Evolutionary conservation across 192 early-diverging fungal species (phyloP).

Genomic region (Dimargaris cristalligena): DNA sequence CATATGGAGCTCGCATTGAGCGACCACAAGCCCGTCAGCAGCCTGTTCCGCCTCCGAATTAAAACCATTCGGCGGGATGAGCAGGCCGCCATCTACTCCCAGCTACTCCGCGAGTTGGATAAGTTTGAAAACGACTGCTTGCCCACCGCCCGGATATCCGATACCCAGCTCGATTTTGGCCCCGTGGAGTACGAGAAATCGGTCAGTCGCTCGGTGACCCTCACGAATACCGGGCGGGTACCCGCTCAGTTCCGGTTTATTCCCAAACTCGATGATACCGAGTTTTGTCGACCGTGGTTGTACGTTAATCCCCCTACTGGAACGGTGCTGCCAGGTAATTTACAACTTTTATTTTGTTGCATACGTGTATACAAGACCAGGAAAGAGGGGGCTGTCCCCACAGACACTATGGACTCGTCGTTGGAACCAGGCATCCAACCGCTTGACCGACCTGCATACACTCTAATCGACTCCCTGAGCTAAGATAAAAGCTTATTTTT

Average conservation of each 20-base stretch:
- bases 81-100: constrained; percentile 34
- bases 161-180: constrained; percentile 52
- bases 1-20: constrained; percentile 48
- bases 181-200: constrained; percentile 34
- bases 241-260: constrained; percentile 57
- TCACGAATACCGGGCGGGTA: constrained; percentile 64
- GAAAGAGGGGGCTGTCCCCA: too few species aligned
- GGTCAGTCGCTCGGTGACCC: constrained; percentile 29
- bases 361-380: too few species aligned
- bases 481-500: too few species aligned
- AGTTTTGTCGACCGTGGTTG: constrained; percentile 54
- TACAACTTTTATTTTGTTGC: too few species aligned
- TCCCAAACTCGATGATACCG: constrained; percentile 40
- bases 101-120: constrained; percentile 58
- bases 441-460: too few species aligned
- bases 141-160: constrained; percentile 40
- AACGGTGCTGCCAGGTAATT: constrained; percentile 53
- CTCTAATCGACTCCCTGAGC: too few species aligned
- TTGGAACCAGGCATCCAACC: too few species aligned
- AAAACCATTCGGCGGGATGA: constrained; percentile 38
- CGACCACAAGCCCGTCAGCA: constrained; percentile 88
- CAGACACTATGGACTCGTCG: too few species aligned
- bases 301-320: constrained; percentile 43
- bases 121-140: constrained; percentile 65
- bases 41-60: constrained; percentile 45